phyloP scores from a whole-genome alignment of 2,329 filamentous ascomycete species.

The Aspergillus glaucus region DNA sequence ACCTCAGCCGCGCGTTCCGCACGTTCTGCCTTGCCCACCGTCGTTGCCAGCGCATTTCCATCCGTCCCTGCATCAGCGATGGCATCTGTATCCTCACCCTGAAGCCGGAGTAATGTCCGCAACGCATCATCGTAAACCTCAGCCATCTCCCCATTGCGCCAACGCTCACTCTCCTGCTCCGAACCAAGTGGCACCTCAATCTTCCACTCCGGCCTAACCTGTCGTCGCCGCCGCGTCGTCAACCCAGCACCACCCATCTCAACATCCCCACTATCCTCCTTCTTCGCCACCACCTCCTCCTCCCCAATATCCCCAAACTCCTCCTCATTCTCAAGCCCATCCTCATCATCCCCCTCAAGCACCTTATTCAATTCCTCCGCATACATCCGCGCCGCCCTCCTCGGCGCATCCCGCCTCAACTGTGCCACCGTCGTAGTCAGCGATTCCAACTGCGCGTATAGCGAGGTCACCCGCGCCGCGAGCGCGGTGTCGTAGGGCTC shows the following conservation, averaged over 20 bases:
- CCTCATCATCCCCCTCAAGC: slow-evolving; percentile 36
- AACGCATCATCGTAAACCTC: slow-evolving; percentile 37
- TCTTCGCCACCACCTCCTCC: no score
- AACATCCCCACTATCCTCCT: not conserved
- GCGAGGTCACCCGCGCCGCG: slow-evolving; percentile 35
- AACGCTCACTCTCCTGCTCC: slow-evolving; percentile 30
- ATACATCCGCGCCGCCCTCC: slow-evolving; percentile 35
- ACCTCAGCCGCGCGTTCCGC: slow-evolving; percentile 41
- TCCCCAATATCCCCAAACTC: slow-evolving; percentile 34
- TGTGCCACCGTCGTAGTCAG: slow-evolving; percentile 43
- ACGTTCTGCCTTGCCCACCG: slow-evolving; percentile 42
- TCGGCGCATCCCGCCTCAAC: slow-evolving; percentile 40
- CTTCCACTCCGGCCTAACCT: slow-evolving; percentile 19
- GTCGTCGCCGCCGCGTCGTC: not conserved
- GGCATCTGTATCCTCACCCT: slow-evolving; percentile 27
- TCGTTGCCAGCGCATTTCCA: slow-evolving; percentile 37
- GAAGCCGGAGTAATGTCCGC: slow-evolving; percentile 32
- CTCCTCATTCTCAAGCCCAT: slow-evolving; percentile 59
- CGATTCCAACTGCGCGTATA: slow-evolving; percentile 44
- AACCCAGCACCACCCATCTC: not conserved
- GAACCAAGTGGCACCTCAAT: slow-evolving; percentile 28
- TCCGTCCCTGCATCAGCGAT: slow-evolving; percentile 19
- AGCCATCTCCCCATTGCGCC: slow-evolving; percentile 37
- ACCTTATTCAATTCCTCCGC: slow-evolving; percentile 27
- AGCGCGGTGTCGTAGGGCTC: slow-evolving; percentile 41